A percentile compares a stretch with the other conserved stretches of the same genome.
Evolutionary conservation across 345 rosid genomes (phyloP).

Genomic region (Eucalyptus pauciflora): DNA sequence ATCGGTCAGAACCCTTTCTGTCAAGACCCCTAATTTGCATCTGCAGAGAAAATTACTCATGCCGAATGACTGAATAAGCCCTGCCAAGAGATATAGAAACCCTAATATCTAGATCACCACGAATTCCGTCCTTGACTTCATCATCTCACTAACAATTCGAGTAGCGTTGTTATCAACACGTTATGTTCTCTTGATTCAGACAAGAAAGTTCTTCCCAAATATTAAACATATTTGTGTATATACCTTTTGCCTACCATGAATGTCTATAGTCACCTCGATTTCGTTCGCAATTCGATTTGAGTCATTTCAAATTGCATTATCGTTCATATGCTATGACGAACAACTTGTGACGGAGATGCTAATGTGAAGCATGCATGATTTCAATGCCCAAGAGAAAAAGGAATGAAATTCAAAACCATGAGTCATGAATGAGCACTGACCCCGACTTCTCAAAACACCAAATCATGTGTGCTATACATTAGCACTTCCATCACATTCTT

Average conservation of each 20-base stretch:
- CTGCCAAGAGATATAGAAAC: no score
- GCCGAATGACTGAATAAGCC: no score
- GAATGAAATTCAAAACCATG: background rate
- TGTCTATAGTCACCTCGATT: background rate
- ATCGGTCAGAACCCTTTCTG: no score
- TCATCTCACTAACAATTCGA: no score
- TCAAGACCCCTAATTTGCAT: no score
- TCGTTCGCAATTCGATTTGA: fast-evolving
- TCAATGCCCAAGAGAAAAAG: background rate
- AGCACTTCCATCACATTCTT: background rate
- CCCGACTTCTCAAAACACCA: background rate
- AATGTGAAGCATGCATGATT: background rate
- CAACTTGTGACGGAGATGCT: background rate
- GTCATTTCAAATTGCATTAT: background rate
- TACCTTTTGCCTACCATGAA: background rate
- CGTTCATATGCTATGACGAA: background rate
- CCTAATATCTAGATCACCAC: no score
- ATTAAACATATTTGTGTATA: background rate
- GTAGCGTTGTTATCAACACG: background rate
- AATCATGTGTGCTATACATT: background rate
- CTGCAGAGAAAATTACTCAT: no score
- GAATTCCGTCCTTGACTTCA: no score
- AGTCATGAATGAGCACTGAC: background rate
- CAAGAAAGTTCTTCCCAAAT: background rate
- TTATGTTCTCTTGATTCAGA: background rate